Conservation (phyloP, 2,329 filamentous ascomycete species). For the Fusarium sp. region DNA sequence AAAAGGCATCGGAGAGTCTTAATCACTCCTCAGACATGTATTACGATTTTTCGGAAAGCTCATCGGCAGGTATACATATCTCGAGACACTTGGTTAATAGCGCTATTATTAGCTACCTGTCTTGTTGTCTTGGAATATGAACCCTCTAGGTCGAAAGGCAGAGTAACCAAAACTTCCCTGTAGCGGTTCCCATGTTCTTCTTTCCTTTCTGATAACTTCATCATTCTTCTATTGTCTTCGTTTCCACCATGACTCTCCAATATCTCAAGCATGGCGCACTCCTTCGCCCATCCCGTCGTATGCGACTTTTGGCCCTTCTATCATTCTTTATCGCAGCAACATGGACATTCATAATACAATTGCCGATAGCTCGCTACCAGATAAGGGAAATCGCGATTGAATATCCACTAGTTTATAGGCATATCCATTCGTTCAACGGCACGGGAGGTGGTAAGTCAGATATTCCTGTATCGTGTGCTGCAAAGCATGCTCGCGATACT, state of each 20-base stretch:
- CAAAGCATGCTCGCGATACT: background rate
- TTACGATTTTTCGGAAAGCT: background rate
- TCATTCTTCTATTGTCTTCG: background rate
- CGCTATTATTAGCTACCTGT: background rate
- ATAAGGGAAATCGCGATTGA: background rate
- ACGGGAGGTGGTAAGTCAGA: background rate
- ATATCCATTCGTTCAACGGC: background rate
- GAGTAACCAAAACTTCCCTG: too few relatives aligned
- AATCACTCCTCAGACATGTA: too few relatives aligned
- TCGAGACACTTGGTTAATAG: background rate
- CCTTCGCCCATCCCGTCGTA: background rate
- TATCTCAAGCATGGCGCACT: background rate
- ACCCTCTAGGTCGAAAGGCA: background rate
- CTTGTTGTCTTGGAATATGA: background rate
- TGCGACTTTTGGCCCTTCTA: background rate
- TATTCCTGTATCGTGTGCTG: background rate
- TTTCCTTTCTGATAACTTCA: background rate
- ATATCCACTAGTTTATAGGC: background rate
- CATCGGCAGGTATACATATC: too few relatives aligned
- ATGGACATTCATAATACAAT: background rate
- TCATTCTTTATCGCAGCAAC: background rate
- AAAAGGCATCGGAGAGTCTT: background rate
- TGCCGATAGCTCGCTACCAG: fast-evolving
- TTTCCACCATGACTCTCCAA: background rate
- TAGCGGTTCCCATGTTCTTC: background rate